These are phyloP conservation scores for Citrullus colocynthis DNA, from an alignment of 306 rosid species.

Conservation along the genomic window DNA sequence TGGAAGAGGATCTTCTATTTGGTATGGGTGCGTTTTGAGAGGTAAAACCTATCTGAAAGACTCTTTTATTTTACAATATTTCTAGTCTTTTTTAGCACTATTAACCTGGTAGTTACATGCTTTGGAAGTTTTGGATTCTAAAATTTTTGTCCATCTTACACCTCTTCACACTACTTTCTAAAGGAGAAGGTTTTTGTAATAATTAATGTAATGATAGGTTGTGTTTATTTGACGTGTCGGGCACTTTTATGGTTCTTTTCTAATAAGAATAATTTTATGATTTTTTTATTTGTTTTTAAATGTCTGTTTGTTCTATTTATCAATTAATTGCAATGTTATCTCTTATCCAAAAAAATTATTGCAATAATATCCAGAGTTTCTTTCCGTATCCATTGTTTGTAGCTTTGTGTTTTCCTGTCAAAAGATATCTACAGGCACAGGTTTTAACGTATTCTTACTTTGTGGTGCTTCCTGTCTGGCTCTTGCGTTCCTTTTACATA, in stretches of 20 bases:
- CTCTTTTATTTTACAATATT: not conserved
- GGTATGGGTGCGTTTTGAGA: constrained; percentile 97
- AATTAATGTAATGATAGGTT: not conserved
- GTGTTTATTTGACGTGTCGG: not conserved
- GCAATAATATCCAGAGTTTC: not conserved
- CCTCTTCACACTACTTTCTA: not conserved
- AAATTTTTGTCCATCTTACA: not conserved
- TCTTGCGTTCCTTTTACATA: not conserved
- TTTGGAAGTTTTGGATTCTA: not conserved
- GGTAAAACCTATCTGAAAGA: constrained; percentile 25
- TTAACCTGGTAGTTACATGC: not conserved
- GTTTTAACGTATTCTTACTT: not conserved
- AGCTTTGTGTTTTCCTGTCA: not conserved
- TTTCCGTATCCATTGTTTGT: not conserved
- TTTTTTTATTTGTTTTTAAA: no score
- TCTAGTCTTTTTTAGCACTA: not conserved
- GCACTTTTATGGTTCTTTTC: not conserved
- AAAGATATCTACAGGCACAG: not conserved
- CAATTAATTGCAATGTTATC: not conserved
- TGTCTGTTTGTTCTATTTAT: not conserved
- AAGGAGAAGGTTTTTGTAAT: not conserved
- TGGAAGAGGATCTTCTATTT: constrained; percentile 74
- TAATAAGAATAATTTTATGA: not conserved
- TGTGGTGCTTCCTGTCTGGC: not conserved
- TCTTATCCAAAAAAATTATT: no score